Evolutionary conservation across 345 rosid species (phyloP).

Genomic region (Aquilaria sinensis): DNA sequence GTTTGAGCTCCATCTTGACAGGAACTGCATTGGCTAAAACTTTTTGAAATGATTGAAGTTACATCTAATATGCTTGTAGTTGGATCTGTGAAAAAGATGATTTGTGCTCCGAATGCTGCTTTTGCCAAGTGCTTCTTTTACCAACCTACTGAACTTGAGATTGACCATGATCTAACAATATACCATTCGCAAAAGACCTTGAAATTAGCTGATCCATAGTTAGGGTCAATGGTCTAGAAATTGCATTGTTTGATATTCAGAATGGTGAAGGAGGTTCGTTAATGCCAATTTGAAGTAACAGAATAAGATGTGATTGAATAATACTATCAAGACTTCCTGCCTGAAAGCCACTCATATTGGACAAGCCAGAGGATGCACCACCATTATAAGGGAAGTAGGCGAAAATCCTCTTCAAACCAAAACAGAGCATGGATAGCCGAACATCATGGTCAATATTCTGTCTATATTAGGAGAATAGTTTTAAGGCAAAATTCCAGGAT

Average conservation of each 20-base stretch:
- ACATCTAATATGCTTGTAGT: slow-evolving; percentile 42
- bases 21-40: slow-evolving; percentile 37
- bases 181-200: slow-evolving; percentile 32
- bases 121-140: slow-evolving; percentile 43
- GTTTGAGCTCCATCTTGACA: slow-evolving; percentile 64
- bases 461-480: too few species aligned
- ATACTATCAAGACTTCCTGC: slow-evolving; percentile 41
- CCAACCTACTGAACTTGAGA: slow-evolving; percentile 41
- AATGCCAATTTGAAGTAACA: slow-evolving; percentile 47
- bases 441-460: too few species aligned
- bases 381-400: too few species aligned
- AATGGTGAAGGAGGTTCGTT: slow-evolving; percentile 40
- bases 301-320: slow-evolving; percentile 57
- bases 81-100: slow-evolving; percentile 41
- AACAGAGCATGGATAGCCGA: too few species aligned
- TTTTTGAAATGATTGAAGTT: slow-evolving; percentile 44
- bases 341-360: slow-evolving; percentile 41
- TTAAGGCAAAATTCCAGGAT: too few species aligned
- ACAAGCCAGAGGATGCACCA: slow-evolving; percentile 30
- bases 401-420: too few species aligned
- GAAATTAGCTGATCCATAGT: slow-evolving; percentile 52
- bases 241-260: slow-evolving; percentile 39
- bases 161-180: slow-evolving; percentile 43
- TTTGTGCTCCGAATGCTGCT: slow-evolving; percentile 57
- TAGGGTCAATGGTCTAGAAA: slow-evolving; percentile 43